Conservation (phyloP, 2,329 filamentous ascomycete genomes). For the Aureobasidium namibiae region DNA sequence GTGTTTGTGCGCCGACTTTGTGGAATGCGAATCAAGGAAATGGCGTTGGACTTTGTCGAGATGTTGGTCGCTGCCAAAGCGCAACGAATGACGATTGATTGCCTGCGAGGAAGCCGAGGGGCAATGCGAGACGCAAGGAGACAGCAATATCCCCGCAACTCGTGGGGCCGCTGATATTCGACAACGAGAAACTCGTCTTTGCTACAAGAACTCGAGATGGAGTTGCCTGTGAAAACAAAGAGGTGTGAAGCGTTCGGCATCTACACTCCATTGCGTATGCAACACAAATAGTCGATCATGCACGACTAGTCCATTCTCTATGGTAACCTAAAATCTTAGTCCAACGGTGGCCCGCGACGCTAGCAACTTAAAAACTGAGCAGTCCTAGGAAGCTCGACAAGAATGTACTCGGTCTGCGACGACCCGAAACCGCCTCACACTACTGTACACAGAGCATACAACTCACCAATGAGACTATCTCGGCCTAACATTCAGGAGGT, state of each 20-base stretch:
- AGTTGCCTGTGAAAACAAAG: neutral
- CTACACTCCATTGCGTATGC: neutral
- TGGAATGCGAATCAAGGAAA: slow-evolving; percentile 1
- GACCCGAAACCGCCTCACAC: neutral
- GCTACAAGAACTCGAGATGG: neutral
- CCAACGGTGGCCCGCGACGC: neutral
- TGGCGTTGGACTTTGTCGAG: neutral
- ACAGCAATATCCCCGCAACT: neutral
- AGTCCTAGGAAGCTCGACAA: neutral
- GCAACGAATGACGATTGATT: neutral
- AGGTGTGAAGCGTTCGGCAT: neutral
- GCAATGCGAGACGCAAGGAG: slow-evolving; percentile 2
- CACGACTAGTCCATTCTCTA: neutral
- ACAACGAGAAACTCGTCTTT: neutral
- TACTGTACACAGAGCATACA: too few species aligned
- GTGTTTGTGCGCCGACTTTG: neutral
- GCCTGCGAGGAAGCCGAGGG: neutral
- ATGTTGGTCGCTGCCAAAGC: neutral
- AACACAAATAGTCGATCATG: neutral
- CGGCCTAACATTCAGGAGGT: too few species aligned
- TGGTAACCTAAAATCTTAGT: slow-evolving; percentile 6
- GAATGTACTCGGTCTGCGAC: slow-evolving; percentile 2
- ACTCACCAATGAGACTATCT: neutral
- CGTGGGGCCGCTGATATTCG: neutral
- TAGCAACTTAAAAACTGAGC: neutral